Conservation (phyloP, 495 filamentous ascomycete genomes). For the Xanthoparmelia taractica region DNA sequence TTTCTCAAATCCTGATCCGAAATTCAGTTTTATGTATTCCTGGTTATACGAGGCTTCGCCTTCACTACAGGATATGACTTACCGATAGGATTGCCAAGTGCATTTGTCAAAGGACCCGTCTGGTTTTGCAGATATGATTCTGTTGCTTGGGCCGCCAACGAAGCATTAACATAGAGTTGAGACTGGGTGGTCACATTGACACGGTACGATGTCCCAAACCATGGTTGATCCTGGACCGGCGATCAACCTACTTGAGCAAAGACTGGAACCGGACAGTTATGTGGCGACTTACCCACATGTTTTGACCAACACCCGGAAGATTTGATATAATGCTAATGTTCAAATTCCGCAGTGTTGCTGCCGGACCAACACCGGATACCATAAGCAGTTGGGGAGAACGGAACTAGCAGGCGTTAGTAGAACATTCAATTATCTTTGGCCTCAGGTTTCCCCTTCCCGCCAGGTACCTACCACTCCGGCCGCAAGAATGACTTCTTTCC, state of each 20-base stretch:
- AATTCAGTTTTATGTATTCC: too few species aligned
- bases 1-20: too few species aligned
- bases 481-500: conserved; percentile 51
- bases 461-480: too few species aligned
- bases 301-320: conserved; percentile 46
- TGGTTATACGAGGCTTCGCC: too few species aligned
- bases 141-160: background rate
- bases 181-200: conserved; percentile 26
- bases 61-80: too few species aligned
- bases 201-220: conserved; percentile 16
- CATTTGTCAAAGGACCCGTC: conserved; percentile 16
- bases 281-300: conserved; percentile 33
- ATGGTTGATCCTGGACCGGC: too few species aligned
- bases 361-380: conserved; percentile 53
- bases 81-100: conserved; percentile 20
- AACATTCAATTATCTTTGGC: too few species aligned
- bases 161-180: background rate
- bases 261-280: too few species aligned
- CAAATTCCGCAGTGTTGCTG: conserved; percentile 27
- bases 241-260: too few species aligned
- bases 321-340: conserved; percentile 32
- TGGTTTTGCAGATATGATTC: conserved; percentile 6
- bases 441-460: too few species aligned
- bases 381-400: conserved; percentile 52
- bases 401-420: too few species aligned